Evolutionary conservation across 2,329 filamentous ascomycete genomes (phyloP).

Genomic region (Clarireedia paspali): DNA sequence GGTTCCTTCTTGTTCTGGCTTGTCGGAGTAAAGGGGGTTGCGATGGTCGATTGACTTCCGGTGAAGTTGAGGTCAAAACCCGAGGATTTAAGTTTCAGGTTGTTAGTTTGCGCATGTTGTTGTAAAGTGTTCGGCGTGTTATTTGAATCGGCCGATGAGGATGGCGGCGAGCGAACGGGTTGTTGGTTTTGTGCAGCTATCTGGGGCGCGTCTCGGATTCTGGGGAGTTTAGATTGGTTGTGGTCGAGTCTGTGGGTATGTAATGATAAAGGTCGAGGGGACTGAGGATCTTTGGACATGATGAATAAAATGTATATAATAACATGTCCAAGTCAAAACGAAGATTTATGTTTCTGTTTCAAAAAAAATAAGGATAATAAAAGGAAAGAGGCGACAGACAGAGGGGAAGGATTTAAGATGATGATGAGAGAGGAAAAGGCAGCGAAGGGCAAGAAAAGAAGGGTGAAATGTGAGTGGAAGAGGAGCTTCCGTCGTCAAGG

Average conservation of each 20-base stretch:
- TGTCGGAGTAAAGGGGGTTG: slow-evolving; percentile 7
- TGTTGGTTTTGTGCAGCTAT: slow-evolving; percentile 2
- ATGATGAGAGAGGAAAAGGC: neutral
- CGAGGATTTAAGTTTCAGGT: slow-evolving; percentile 10
- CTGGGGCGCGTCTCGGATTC: slow-evolving; percentile 10
- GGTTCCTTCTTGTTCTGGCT: slow-evolving; percentile 7
- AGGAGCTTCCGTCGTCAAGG: neutral
- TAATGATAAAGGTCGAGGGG: slow-evolving; percentile 8
- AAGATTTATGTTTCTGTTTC: neutral
- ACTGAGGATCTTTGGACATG: slow-evolving; percentile 8
- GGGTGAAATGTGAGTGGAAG: neutral
- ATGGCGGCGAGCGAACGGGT: neutral
- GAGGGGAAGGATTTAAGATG: neutral
- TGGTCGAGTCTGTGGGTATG: slow-evolving; percentile 11
- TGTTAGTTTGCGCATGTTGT: neutral
- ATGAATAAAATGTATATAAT: slow-evolving; percentile 5
- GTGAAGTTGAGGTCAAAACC: slow-evolving; percentile 10
- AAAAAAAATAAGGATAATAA: neutral
- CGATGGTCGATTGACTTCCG: slow-evolving; percentile 6
- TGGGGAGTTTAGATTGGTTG: slow-evolving; percentile 11
- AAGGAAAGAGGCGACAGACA: neutral
- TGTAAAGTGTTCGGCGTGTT: neutral
- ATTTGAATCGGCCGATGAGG: slow-evolving; percentile 3
- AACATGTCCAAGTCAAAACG: slow-evolving; percentile 5
- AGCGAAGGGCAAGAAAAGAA: neutral